Base-by-base conservation (phyloP, 2,329 filamentous ascomycete species). In the Botrytis squamosa region DNA sequence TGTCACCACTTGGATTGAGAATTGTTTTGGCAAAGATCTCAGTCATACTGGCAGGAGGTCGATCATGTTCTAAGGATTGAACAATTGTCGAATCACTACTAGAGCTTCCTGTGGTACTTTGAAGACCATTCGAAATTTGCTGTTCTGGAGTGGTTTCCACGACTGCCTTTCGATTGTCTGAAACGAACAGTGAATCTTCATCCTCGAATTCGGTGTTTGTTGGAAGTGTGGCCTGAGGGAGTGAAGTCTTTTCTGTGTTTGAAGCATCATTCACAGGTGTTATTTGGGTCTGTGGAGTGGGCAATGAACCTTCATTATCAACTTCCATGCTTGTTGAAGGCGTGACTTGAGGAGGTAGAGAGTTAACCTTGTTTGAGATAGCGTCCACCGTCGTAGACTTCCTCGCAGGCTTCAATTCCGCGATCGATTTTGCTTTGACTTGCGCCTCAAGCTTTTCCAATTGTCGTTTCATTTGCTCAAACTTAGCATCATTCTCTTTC, bases 121-220 rank as follows among this genome's bases (percentile, higher is more conserved):
- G 66, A 42, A 18, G 4, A 10, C 38, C 20, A 3, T n/a, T 44
- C 44, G 25, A 29, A 4, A 42, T 14, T 29, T 44, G n/a, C 25
- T 20, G 22, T 60, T 33, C 49, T 60, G 18, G 10, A 22, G 49
- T 42, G 38, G 16, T 18, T 68, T 38, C 20, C 2, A 18, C 36
- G 25, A 20, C 20, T 25, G 36, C 14, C 4, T 16, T 42, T 57
- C 40, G 33, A 42, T 52, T 68, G 10, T 72, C 63, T 62, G 73
- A 73, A 29, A 76, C 9, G 36, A 76, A 76, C 29, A 76, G 52
- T 38, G 75, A 74, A 25, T 76, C 74, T 38, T 74, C 73, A 16
- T 76, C 73, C 22, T 71, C 72, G 22, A 73, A 14, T 3, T 65
- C 55, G 38, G 70, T 70, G 14, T 40, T 36, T 6, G 63, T 65